These are phyloP conservation scores for Petunia hybrid DNA, from an alignment of 305 asterid species.

Conservation along the genomic window DNA sequence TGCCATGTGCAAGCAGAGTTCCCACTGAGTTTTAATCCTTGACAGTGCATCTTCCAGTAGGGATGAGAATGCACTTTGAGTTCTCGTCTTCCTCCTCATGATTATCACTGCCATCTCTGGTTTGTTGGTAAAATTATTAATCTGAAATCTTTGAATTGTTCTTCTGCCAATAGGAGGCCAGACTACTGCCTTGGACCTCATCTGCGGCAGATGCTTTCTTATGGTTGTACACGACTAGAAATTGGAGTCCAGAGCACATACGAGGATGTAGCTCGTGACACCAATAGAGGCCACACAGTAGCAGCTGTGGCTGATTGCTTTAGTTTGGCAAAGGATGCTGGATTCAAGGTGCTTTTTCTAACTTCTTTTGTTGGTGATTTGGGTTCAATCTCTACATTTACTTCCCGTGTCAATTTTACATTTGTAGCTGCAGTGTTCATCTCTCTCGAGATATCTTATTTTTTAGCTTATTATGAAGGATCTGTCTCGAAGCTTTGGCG, in stretches of 20 bases:
- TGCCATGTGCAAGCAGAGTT: conserved; percentile 6
- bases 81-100: not conserved
- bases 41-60: not conserved
- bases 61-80: not conserved
- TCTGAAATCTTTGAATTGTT: not conserved
- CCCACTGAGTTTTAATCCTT: not conserved
- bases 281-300: conserved; percentile 97
- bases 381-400: conserved; percentile 10
- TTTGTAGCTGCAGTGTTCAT: not conserved
- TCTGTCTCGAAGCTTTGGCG: conserved; percentile 4
- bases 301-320: conserved; percentile 99
- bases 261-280: conserved; percentile 98
- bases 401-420: not conserved
- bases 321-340: conserved; percentile 98
- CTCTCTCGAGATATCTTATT: not conserved
- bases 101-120: not conserved
- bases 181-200: conserved; percentile 99
- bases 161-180: conserved; percentile 67
- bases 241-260: conserved; percentile 98
- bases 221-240: conserved; percentile 96
- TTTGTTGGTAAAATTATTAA: not conserved
- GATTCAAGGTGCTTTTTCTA: conserved; percentile 73
- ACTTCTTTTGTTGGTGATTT: conserved; percentile 21
- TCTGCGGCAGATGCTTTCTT: conserved; percentile 94
- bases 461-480: not conserved